A percentile compares a stretch with the other conserved stretches of the same genome.
These are phyloP conservation scores for Fusarium chuoi DNA, from an alignment of 2,329 filamentous ascomycete genomes.

Conservation along the genomic window DNA sequence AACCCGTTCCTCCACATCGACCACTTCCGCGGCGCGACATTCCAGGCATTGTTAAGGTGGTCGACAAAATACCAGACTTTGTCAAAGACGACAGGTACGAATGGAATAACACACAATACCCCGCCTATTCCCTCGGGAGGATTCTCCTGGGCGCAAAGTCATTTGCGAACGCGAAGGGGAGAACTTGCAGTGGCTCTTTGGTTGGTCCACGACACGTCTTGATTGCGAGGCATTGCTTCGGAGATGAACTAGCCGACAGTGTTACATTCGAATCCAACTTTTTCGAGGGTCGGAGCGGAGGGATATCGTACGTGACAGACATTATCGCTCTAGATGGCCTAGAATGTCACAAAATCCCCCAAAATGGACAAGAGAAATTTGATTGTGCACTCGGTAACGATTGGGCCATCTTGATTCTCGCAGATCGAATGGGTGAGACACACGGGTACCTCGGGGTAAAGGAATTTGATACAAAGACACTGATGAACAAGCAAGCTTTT, in stretches of 20 bases:
- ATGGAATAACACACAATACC: conserved; percentile 1
- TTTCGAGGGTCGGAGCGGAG: neutral
- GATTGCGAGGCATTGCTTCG: conserved; percentile 12
- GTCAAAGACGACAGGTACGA: neutral
- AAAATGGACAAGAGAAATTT: neutral
- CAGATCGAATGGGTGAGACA: neutral
- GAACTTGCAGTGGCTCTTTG: conserved; percentile 1
- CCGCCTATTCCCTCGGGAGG: neutral
- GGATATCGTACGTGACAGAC: neutral
- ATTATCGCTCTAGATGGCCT: neutral
- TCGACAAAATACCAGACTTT: neutral
- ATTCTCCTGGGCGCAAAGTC: neutral
- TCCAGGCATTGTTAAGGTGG: neutral
- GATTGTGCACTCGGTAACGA: neutral
- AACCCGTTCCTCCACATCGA: neutral
- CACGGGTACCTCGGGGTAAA: conserved; percentile 10
- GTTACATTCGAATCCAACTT: neutral
- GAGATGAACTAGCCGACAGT: fast-evolving
- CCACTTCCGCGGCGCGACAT: neutral
- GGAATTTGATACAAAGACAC: neutral
- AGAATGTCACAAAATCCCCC: neutral
- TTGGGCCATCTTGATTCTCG: conserved; percentile 16
- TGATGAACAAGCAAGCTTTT: neutral
- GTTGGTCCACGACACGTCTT: conserved; percentile 21
- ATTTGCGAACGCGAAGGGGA: fast-evolving